These are phyloP conservation scores for Parasitella parasitica DNA, from an alignment of 371 early-diverging fungal species.

Conservation along the genomic window DNA sequence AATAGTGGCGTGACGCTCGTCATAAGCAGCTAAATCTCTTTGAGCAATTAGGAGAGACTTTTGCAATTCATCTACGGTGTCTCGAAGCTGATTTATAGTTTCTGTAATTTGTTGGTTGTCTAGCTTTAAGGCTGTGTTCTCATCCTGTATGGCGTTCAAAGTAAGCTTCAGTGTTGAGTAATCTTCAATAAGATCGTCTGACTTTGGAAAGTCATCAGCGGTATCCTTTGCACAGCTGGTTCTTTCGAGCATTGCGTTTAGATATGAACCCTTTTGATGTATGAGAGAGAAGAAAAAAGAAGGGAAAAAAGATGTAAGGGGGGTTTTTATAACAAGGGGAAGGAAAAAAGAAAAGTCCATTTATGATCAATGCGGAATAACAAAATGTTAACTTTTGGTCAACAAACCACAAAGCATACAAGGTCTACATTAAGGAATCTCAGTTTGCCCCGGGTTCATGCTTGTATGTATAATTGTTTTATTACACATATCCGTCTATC, in stretches of 20 bases:
- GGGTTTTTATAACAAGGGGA: background rate
- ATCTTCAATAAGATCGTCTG: background rate
- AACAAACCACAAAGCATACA: background rate
- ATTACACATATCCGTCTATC: too few species aligned
- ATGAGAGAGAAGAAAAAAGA: background rate
- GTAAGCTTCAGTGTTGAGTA: background rate
- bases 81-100: background rate
- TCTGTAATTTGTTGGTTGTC: background rate
- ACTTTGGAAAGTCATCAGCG: background rate
- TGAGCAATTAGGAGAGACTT: background rate
- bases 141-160: background rate
- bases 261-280: background rate
- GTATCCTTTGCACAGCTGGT: background rate
- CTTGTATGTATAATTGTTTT: too few species aligned
- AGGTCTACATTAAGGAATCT: background rate
- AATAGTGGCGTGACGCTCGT: conserved; percentile 7
- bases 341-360: background rate
- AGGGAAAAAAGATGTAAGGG: background rate
- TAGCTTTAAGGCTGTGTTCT: background rate
- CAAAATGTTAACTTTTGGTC: background rate
- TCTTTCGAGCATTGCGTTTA: background rate
- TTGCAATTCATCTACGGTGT: background rate
- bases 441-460: too few species aligned
- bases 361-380: conserved; percentile 5
- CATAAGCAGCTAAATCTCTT: background rate